A percentile compares a stretch with the other conserved stretches of the same genome.
Evolutionary conservation across 768 basidiomycete species (phyloP).

Genomic region (Galerina sulciceps): DNA sequence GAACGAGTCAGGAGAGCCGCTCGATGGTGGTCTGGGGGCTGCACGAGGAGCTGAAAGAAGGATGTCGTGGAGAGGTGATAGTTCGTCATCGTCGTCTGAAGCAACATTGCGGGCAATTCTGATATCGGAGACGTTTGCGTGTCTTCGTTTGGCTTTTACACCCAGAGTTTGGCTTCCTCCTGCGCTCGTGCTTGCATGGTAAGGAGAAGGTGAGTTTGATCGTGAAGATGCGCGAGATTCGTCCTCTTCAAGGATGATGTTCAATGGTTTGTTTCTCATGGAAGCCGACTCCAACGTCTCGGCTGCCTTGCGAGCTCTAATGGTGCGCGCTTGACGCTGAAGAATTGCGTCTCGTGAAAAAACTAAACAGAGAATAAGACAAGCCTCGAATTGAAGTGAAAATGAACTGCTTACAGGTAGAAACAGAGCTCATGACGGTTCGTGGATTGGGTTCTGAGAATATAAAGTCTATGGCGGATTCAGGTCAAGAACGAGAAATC

Average conservation of each 20-base stretch:
- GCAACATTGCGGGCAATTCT: slow-evolving; percentile 26
- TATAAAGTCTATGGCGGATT: slow-evolving; percentile 15
- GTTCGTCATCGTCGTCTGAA: slow-evolving; percentile 25
- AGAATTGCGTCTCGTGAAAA: slow-evolving; percentile 36
- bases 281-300: slow-evolving; percentile 19
- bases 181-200: slow-evolving; percentile 7
- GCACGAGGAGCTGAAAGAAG: slow-evolving; percentile 29
- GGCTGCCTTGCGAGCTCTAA: slow-evolving; percentile 23
- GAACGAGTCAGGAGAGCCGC: slow-evolving; percentile 35
- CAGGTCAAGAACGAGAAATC: slow-evolving; percentile 1
- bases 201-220: slow-evolving; percentile 15
- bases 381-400: slow-evolving; percentile 12
- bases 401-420: slow-evolving; percentile 30
- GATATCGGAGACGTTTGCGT: slow-evolving; percentile 36
- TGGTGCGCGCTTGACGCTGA: slow-evolving; percentile 33
- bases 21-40: slow-evolving; percentile 27
- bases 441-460: slow-evolving; percentile 13
- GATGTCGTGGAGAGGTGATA: slow-evolving; percentile 19
- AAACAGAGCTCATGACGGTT: slow-evolving; percentile 30
- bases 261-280: slow-evolving; percentile 22
- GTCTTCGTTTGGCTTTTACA: slow-evolving; percentile 24
- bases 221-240: slow-evolving; percentile 22
- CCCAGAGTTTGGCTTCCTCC: slow-evolving; percentile 6
- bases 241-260: slow-evolving; percentile 38
- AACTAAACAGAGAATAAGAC: slow-evolving; percentile 20